A percentile compares a stretch with the other conserved stretches of the same genome.
Evolutionary conservation across 1,284 basidiomycete genomes (phyloP).

Genomic region (Fomitiporia mediterranea): DNA sequence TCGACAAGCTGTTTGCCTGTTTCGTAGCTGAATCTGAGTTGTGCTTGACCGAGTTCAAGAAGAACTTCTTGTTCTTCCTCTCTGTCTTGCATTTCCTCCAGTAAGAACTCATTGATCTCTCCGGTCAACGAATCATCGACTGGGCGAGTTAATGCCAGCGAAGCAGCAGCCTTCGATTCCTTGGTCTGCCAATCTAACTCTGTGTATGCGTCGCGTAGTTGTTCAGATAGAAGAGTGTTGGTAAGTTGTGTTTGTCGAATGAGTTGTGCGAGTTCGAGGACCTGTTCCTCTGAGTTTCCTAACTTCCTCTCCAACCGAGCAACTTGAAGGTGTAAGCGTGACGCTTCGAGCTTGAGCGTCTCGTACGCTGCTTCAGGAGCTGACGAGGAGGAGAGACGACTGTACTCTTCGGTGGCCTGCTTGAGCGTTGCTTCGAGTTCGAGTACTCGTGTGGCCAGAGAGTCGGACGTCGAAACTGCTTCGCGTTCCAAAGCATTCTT

Average conservation of each 20-base stretch:
- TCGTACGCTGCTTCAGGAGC: slow-evolving; percentile 39
- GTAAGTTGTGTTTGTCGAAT: slow-evolving; percentile 54
- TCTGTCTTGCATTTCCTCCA: not conserved
- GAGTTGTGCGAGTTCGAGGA: slow-evolving; percentile 56
- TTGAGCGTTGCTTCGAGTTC: slow-evolving; percentile 47
- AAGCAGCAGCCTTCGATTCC: not conserved
- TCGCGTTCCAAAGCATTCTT: slow-evolving; percentile 26
- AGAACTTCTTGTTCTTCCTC: slow-evolving; percentile 14
- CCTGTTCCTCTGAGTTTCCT: slow-evolving; percentile 62
- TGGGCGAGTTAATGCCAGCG: not conserved
- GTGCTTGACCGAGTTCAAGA: slow-evolving; percentile 28
- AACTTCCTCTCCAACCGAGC: slow-evolving; percentile 60
- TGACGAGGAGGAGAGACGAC: slow-evolving; percentile 47
- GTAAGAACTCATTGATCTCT: slow-evolving; percentile 7
- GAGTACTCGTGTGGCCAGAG: slow-evolving; percentile 33
- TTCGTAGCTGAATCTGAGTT: slow-evolving; percentile 26
- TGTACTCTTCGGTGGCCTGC: slow-evolving; percentile 54
- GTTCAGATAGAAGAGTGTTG: slow-evolving; percentile 39
- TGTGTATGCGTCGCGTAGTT: slow-evolving; percentile 39
- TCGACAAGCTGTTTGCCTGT: slow-evolving; percentile 4
- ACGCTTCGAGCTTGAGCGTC: slow-evolving; percentile 40
- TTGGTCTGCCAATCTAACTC: slow-evolving; percentile 30
- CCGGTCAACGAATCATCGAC: not conserved
- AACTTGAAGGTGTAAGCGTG: slow-evolving; percentile 38
- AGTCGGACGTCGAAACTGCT: slow-evolving; percentile 35